Evolutionary conservation across 257 asterid species (phyloP).

Genomic region (Solanum bulbocastanum): DNA sequence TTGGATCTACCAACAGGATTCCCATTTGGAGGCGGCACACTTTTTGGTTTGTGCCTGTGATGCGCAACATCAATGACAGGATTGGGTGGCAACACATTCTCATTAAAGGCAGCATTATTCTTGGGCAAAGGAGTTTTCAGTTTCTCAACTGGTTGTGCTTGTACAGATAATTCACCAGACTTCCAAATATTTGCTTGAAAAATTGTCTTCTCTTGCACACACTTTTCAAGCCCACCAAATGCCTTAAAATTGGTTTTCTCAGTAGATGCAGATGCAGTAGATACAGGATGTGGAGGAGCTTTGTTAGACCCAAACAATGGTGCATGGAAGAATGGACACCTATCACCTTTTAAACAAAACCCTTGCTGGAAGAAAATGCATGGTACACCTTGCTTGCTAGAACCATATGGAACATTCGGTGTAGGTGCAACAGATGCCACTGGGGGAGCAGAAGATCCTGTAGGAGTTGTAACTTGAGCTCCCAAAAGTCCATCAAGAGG

Average conservation of each 20-base stretch:
- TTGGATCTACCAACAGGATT: conserved; percentile 3
- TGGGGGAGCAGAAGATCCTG: conserved; percentile 33
- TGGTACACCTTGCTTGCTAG: conserved; percentile 56
- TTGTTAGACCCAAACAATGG: conserved; percentile 42
- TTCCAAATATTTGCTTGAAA: conserved; percentile 22
- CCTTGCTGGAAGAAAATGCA: conserved; percentile 81
- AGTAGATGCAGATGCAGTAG: not conserved
- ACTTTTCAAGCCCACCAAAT: conserved; percentile 15
- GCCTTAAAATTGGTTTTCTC: conserved; percentile 9
- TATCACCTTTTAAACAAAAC: conserved; percentile 66
- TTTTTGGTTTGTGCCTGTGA: conserved; percentile 3
- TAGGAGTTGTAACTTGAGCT: conserved; percentile 36
- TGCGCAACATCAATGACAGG: conserved; percentile 5
- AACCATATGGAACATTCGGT: conserved; percentile 25
- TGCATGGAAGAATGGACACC: conserved; percentile 72
- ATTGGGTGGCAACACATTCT: not conserved
- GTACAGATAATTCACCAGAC: conserved; percentile 17
- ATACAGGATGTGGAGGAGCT: conserved; percentile 17
- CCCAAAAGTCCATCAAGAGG: conserved; percentile 79
- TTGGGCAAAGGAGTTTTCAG: conserved; percentile 23
- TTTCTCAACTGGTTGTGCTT: conserved; percentile 16
- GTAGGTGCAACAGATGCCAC: conserved; percentile 21
- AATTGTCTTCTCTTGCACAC: conserved; percentile 22
- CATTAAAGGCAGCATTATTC: conserved; percentile 18
- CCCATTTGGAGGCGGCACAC: conserved; percentile 1